Percentiles rank a stretch among this genome's conserved stretches.
Conservation (phyloP, 2,329 filamentous ascomycete genomes). For the Ascochyta fabae region DNA sequence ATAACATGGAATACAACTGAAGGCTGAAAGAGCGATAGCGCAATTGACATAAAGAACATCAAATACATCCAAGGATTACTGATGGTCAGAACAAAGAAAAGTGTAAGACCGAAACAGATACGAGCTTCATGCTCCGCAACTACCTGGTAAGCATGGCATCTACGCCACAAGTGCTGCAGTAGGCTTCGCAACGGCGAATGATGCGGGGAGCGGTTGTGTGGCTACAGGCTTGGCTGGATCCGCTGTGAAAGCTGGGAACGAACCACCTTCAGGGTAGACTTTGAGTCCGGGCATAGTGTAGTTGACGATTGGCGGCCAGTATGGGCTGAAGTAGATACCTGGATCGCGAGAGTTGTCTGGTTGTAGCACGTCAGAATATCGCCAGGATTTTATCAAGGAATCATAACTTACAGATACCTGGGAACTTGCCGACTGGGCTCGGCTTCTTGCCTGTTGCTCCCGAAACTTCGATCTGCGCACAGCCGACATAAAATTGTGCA, state of each 20-base stretch:
- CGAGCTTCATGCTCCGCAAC: too few species aligned
- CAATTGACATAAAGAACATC: too few species aligned
- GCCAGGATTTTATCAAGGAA: too few species aligned
- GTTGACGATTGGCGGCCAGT: conserved; percentile 17
- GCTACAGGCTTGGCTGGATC: conserved; percentile 11
- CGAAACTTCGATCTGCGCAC: conserved; percentile 51
- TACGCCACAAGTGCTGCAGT: conserved; percentile 2
- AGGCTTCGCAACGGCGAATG: conserved; percentile 6
- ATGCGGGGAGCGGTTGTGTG: conserved; percentile 15
- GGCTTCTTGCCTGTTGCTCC: conserved; percentile 43
- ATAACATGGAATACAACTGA: too few species aligned
- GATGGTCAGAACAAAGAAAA: too few species aligned
- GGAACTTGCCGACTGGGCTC: conserved; percentile 45
- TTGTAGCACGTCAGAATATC: not conserved
- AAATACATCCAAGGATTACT: too few species aligned
- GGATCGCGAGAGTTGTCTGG: conserved; percentile 11
- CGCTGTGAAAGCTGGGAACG: conserved; percentile 14
- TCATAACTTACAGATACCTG: conserved; percentile 32
- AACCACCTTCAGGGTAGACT: conserved; percentile 16
- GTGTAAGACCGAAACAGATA: too few species aligned
- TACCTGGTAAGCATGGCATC: not conserved
- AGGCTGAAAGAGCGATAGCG: too few species aligned
- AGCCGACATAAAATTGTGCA: conserved; percentile 51
- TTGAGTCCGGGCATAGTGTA: conserved; percentile 17
- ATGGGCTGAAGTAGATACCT: conserved; percentile 17